Evolutionary conservation across 192 early-diverging fungal genomes (phyloP), one percentile per base, ranked within the genome.

Genomic region (Geranomyces variabilis): DNA sequence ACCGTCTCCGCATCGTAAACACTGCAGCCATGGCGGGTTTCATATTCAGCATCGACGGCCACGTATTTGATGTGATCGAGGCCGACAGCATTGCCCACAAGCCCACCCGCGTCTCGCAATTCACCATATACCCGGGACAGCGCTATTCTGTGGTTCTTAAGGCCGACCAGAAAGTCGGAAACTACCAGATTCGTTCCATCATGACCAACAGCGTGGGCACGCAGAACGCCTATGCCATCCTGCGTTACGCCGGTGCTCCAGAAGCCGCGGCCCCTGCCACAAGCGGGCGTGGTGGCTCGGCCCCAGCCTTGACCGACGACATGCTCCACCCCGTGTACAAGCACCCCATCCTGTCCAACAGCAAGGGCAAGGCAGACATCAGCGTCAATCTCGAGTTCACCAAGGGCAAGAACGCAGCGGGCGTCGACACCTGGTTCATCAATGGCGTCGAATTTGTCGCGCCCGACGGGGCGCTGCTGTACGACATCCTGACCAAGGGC

Each of bases 1-100:
- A 94, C 77, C 86, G 92, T 59, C 66, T 94, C 66, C 90, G 94
- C 3, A 65, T 96, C 61, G 86, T 96, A 76, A 92, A 90, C 76
- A 91, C 89, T 83, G 86, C 86, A 31, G 90, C 92, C 33, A 78
- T 92, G 67, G 75, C 87, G 12, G 87, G 84, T 71, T 96, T 91
- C 83, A 80, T 85, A 57, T 83, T 96, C 67, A 84, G 83, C 33
- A 90, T 96, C 48, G 93, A 94, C 68, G 89, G 88, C 22, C 94
- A 96, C 69, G 76, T 81, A 4, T 82, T 96, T 73, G 78, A 80
- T 36, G 83, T 96, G n/a, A 91, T 96, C 66, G 94, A 96, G 75
- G 86, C 89, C 46, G 92, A 93, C 65, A 90, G 90, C 58, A 82
- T 80, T 22, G 81, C 90, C 58, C 83, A 85, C 17, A 77, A 89